Percentiles rank a stretch among this genome's conserved stretches.
These are phyloP conservation scores for Phoma herbarum DNA, from an alignment of 2,329 filamentous ascomycete species.

Conservation along the genomic window DNA sequence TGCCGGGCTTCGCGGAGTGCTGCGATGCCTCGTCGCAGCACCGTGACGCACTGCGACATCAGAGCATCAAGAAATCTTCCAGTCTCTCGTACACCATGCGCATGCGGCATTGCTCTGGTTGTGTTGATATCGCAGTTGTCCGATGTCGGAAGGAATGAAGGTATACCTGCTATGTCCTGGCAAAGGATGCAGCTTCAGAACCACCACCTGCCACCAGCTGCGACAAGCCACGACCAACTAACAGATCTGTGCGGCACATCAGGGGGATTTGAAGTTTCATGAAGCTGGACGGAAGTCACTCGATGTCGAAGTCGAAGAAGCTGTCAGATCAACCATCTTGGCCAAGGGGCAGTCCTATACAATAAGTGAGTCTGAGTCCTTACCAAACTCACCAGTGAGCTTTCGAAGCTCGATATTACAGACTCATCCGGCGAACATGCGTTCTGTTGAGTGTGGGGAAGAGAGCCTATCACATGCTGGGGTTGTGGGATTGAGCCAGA, in stretches of 20 bases:
- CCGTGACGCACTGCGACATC: background rate
- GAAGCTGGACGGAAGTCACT: background rate
- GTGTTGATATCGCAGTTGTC: conserved; percentile 10
- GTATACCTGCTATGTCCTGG: background rate
- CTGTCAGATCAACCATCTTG: background rate
- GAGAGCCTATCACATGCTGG: conserved; percentile 4
- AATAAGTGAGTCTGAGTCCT: background rate
- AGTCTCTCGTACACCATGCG: background rate
- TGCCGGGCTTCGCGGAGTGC: conserved; percentile 32
- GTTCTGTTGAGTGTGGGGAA: conserved; percentile 20
- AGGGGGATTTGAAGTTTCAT: background rate
- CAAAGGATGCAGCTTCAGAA: background rate
- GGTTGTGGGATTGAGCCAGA: background rate
- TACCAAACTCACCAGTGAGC: background rate
- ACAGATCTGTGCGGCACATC: background rate
- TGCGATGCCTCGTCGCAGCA: conserved; percentile 15
- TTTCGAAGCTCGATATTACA: background rate
- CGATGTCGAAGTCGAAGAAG: background rate
- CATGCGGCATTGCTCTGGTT: background rate
- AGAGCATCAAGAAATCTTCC: background rate
- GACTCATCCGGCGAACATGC: conserved; percentile 5
- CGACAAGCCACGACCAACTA: background rate
- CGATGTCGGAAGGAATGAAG: conserved; percentile 4
- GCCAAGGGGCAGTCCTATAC: background rate
- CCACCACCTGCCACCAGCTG: background rate